A percentile compares a stretch with the other conserved stretches of the same genome.
Evolutionary conservation across 2,329 filamentous ascomycete species (phyloP).

Genomic region (Diaporthe destruens): DNA sequence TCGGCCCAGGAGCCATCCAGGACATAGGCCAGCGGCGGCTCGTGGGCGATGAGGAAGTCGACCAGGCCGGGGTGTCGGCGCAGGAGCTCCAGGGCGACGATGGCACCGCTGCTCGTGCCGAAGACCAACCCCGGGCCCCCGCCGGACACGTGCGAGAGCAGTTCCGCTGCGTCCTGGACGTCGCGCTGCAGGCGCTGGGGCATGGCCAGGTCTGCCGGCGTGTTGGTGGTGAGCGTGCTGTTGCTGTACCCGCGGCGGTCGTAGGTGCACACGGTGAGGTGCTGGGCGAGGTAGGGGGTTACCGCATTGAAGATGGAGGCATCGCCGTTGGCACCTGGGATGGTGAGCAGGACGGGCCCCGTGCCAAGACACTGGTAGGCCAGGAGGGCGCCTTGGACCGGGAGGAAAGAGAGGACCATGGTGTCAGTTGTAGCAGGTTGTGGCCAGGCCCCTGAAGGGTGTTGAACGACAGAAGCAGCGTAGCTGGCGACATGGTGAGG

Average conservation of each 20-base stretch:
- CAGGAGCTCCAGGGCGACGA: constrained; percentile 39
- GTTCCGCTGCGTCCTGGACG: constrained; percentile 48
- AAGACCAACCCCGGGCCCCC: constrained; percentile 39
- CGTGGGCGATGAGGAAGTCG: constrained; percentile 32
- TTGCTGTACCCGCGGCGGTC: constrained; percentile 48
- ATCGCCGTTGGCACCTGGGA: constrained; percentile 49
- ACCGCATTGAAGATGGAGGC: constrained; percentile 46
- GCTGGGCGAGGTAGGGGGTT: constrained; percentile 43
- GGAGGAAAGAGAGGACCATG: constrained; percentile 11
- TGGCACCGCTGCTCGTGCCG: constrained; percentile 43
- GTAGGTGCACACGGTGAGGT: constrained; percentile 49
- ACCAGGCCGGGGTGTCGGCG: constrained; percentile 37
- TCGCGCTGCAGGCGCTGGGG: constrained; percentile 47
- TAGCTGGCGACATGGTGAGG: background rate
- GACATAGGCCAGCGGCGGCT: constrained; percentile 36
- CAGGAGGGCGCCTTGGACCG: constrained; percentile 42
- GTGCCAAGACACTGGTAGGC: constrained; percentile 48
- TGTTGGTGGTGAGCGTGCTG: constrained; percentile 42
- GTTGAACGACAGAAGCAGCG: background rate
- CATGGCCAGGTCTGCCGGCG: constrained; percentile 46
- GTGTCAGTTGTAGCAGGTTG: background rate
- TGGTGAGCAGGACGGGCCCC: constrained; percentile 49
- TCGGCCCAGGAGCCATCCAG: background rate
- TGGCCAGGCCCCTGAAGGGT: background rate
- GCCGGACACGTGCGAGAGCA: constrained; percentile 40